Base-by-base conservation (phyloP, 1,284 basidiomycete species). In the Puccinia triticina region DNA sequence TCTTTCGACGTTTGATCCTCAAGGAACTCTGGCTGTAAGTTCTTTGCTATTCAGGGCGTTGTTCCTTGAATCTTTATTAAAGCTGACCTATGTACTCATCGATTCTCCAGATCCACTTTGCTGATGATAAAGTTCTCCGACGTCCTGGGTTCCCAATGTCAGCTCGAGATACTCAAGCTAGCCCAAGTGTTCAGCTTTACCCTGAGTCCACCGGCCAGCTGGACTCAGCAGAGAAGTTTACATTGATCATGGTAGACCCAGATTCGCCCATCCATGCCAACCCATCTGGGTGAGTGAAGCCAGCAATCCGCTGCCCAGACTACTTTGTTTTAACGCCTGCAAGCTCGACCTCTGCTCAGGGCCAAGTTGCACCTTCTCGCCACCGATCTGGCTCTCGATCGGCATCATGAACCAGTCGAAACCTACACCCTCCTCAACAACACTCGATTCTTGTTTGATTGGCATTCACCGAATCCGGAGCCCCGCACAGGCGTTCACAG, bases 201-300 rank as follows among this genome's bases (percentile, higher is more conserved):
- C 71, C 71, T 0, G 71, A 29, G 4, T 1, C 1, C 26, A 50
- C 32, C 34, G 71, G 71, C 16, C 48, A 55, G 29, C 71, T 73
- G 21, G 40, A 23, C 14, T 46, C 46, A 37, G 53, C 48, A 23
- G 71, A 73, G 1, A 73, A 21, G 29, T 73, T 73, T 37, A 73
- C 48, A 16, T 14, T 73, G 26, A 53, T 73, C 18, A 55, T 73
- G 26, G 1, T 73, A 16, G 71, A 73, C 71, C 71, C 71, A n/a
- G 71, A 73, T 73, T 73, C 71, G 34, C 71, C 71, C 14, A 55
- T 26, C 16, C 71, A 73, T 73, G 46, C 71, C 71, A 73, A 73
- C 48, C 50, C 71, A 16, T 73, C 71, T 18, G 71, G 71, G 71
- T 73, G 18, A 55, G 71, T 55, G 1, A 50, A 16, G 43, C 66